Base-by-base conservation (phyloP, 2,329 filamentous ascomycete species). In the Helotiales sp. region DNA sequence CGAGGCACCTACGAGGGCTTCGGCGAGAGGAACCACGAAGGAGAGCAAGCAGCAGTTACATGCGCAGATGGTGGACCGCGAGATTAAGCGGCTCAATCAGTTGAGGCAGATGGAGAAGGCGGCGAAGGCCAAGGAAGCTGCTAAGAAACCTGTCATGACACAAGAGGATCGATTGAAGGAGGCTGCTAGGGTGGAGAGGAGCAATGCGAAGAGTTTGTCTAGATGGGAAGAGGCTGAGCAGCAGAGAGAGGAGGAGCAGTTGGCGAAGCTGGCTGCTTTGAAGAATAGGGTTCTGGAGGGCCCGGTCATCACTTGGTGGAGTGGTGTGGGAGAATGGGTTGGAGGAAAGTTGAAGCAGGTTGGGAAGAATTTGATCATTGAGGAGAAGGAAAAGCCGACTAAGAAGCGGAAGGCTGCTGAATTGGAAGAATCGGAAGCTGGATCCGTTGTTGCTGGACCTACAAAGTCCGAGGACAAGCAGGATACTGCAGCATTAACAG, bases 221-320 rank as follows among this genome's bases (percentile, higher is more conserved):
- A 86, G 93, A 64, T 98, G 95, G 94, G 94, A 98, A 78, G 91
- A 93, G 78, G 92, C 93, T 6, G 96, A 99, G 80, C 93, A 93
- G 80, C 89, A 91, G 77, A 89, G 95, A 66, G 91, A 94, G 72
- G 93, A 95, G 74, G 92, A 97, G 76, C 87, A 95, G 69, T 87
- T 89, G 70, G 91, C 89, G 47, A 95, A 91, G 80, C 83, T 98
- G 57, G 93, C 95, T 45, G 96, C 95, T 15, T 83, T 98, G 73
- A 92, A 97, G 75, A 93, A 93, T 77, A 88, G 94, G 58, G 93
- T 91, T 60, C 85, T 98, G 8, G 90, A 95, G 63, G 96, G 96
- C 0, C 93, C 96, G 0, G 93, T 97, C 11, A 89, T 97, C 49
- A 93, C 92, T 1, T 95, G 92, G 78, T 97, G 94, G 91, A 98